A percentile compares a stretch with the other conserved stretches of the same genome.
Conservation (phyloP, 225 moss, liverwort and hornwort species). For the Thuidium tamariscinum region DNA sequence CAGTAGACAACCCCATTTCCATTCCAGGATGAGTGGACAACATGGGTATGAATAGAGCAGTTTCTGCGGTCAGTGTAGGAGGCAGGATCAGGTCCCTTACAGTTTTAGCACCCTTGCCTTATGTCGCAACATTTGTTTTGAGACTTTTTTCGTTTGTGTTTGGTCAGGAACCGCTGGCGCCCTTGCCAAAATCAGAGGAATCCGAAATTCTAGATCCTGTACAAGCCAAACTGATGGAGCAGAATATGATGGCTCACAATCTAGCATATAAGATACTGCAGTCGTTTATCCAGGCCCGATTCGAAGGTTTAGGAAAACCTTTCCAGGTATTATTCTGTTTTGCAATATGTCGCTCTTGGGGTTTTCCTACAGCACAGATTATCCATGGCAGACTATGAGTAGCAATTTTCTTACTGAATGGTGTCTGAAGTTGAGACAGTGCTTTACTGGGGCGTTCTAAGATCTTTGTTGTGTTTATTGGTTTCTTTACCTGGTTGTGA, state of each 20-base stretch:
- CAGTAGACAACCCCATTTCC: background rate
- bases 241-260: conserved; percentile 60
- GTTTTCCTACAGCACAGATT: background rate
- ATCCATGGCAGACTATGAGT: background rate
- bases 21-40: background rate
- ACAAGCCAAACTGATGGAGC: conserved; percentile 44
- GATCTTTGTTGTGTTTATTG: background rate
- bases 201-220: conserved; percentile 16
- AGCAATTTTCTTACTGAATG: background rate
- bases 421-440: background rate
- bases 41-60: background rate
- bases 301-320: conserved; percentile 88
- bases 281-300: conserved; percentile 78
- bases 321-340: conserved; percentile 50
- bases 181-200: background rate
- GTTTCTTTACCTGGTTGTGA: background rate
- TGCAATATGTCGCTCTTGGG: background rate
- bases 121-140: background rate
- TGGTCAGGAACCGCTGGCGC: background rate
- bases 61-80: background rate
- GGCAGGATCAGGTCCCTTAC: background rate
- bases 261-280: conserved; percentile 80
- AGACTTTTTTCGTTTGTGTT: background rate
- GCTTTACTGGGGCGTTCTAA: background rate
- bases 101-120: background rate